phyloP scores from a whole-genome alignment of 768 basidiomycete genomes.

The Dacryopinax spathularia region DNA sequence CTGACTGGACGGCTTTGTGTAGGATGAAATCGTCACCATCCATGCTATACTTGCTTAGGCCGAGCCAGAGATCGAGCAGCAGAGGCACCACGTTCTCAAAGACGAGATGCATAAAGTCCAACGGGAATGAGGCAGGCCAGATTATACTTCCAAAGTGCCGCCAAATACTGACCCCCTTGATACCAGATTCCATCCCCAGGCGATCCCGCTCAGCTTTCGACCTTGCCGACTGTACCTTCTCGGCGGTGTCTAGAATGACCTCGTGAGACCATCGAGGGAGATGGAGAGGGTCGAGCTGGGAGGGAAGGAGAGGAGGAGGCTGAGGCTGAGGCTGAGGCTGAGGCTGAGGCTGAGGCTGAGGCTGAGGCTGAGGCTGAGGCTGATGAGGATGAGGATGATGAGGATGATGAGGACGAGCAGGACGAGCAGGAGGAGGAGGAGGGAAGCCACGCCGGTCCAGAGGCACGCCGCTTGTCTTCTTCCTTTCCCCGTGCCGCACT shows the following conservation, averaged over 20 bases:
- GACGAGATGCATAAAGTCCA: constrained; percentile 39
- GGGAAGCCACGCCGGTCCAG: background rate
- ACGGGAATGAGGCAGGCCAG: constrained; percentile 31
- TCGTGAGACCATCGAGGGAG: constrained; percentile 21
- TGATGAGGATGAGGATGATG: too few species aligned
- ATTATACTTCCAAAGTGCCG: constrained; percentile 12
- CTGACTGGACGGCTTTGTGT: constrained; percentile 26
- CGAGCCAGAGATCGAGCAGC: constrained; percentile 30
- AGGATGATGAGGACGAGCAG: background rate
- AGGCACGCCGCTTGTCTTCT: background rate
- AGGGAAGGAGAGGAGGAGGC: constrained; percentile 16
- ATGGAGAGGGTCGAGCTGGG: constrained; percentile 15
- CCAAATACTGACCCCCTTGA: constrained; percentile 22
- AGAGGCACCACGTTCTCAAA: constrained; percentile 34
- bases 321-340: constrained; percentile 19
- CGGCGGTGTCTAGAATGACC: constrained; percentile 17
- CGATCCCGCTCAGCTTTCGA: constrained; percentile 15
- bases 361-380: too few species aligned
- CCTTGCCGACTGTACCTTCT: constrained; percentile 17
- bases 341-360: too few species aligned
- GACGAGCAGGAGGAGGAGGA: background rate
- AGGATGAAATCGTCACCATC: constrained; percentile 21
- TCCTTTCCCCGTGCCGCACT: background rate
- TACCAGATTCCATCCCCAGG: constrained; percentile 22
- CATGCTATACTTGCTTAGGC: constrained; percentile 29